Conservation (phyloP, 2,329 filamentous ascomycete genomes). For the Didymella segeticola region DNA sequence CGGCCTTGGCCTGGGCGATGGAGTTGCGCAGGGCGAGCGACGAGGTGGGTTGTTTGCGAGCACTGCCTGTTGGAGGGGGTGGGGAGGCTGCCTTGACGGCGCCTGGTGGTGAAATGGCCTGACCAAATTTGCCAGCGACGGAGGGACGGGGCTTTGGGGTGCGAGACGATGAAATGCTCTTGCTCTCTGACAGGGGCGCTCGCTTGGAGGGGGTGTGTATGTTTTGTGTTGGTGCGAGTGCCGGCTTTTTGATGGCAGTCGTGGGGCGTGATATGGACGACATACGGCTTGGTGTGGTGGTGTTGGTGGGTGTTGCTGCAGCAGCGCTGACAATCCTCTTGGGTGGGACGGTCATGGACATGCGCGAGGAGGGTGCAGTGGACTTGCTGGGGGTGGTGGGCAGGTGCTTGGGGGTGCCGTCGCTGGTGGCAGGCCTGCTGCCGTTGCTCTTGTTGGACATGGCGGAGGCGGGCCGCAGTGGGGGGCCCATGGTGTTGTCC, state of each 20-base stretch:
- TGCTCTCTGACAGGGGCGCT: conserved; percentile 44
- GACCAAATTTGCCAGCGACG: conserved; percentile 44
- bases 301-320: conserved; percentile 23
- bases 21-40: conserved; percentile 85
- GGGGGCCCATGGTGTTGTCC: conserved; percentile 65
- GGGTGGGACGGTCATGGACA: conserved; percentile 46
- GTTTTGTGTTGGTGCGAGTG: conserved; percentile 36
- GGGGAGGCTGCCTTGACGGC: conserved; percentile 22
- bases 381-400: conserved; percentile 42
- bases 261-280: conserved; percentile 44
- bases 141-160: conserved; percentile 43
- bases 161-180: conserved; percentile 43
- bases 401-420: conserved; percentile 42
- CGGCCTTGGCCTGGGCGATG: conserved; percentile 90
- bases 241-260: conserved; percentile 40
- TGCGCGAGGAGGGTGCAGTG: conserved; percentile 21
- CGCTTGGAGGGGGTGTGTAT: conserved; percentile 36
- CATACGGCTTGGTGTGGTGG: conserved; percentile 41
- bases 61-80: conserved; percentile 39
- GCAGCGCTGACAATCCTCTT: conserved; percentile 47
- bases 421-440: conserved; percentile 59
- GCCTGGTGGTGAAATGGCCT: conserved; percentile 40
- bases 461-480: conserved; percentile 69
- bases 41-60: conserved; percentile 65
- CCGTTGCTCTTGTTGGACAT: conserved; percentile 61